phyloP scores from a whole-genome alignment of 2,329 filamentous ascomycete species.

The Torrubiella hemipterigena region DNA sequence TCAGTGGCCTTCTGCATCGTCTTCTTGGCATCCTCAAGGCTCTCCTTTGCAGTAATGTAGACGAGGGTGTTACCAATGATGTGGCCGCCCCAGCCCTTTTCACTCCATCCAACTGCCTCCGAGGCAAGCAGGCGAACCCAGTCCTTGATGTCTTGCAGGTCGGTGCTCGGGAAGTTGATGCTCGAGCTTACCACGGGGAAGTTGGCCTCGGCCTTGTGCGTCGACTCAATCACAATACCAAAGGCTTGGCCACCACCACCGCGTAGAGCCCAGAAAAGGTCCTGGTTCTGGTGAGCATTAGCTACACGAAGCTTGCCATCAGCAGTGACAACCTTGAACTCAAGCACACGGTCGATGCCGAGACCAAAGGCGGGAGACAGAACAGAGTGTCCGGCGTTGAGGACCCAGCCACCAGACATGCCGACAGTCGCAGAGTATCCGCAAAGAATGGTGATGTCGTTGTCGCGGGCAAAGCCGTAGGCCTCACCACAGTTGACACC shows the following conservation, averaged over 20 bases:
- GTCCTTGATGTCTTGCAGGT: slow-evolving; percentile 15
- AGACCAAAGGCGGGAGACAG: slow-evolving; percentile 38
- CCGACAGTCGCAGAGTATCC: slow-evolving; percentile 5
- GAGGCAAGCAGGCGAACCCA: slow-evolving; percentile 7
- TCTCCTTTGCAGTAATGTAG: slow-evolving; percentile 3
- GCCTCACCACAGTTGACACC: slow-evolving; percentile 6
- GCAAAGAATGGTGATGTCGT: slow-evolving; percentile 4
- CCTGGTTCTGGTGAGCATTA: slow-evolving; percentile 33
- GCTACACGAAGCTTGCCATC: slow-evolving; percentile 30
- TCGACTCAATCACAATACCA: not conserved
- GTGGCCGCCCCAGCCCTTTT: slow-evolving; percentile 10
- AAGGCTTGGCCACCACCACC: slow-evolving; percentile 23
- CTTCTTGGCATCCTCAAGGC: not conserved
- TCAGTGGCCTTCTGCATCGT: slow-evolving; percentile 4
- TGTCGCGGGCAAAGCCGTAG: slow-evolving; percentile 3
- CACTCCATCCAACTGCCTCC: slow-evolving; percentile 6
- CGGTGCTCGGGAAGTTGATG: not conserved
- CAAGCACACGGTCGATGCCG: slow-evolving; percentile 41
- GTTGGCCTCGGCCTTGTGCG: not conserved
- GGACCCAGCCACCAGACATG: slow-evolving; percentile 3
- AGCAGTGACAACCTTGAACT: slow-evolving; percentile 37
- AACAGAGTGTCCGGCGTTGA: slow-evolving; percentile 30
- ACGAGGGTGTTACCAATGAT: slow-evolving; percentile 9
- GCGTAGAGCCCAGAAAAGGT: slow-evolving; percentile 46
- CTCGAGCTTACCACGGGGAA: not conserved